Percentiles rank a stretch among this genome's conserved stretches.
Evolutionary conservation across 1,284 basidiomycete species (phyloP).

Genomic region (Stygiomarasmius scandens): DNA sequence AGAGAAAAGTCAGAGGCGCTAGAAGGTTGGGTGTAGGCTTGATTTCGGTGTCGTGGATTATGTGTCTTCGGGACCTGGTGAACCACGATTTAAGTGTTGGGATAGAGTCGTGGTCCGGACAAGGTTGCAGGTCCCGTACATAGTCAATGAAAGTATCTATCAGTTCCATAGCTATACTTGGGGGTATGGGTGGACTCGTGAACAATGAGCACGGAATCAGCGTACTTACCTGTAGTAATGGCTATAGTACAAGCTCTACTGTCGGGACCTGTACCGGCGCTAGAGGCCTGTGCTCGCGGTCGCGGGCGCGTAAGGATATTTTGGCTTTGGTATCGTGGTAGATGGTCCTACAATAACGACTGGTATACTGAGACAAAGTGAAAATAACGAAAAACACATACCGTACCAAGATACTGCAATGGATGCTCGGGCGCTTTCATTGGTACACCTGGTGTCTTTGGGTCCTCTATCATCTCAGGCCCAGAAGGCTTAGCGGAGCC

Average conservation of each 20-base stretch:
- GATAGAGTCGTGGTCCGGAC: conserved; percentile 18
- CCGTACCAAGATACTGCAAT: conserved; percentile 81
- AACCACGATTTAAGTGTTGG: conserved; percentile 34
- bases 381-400: conserved; percentile 31
- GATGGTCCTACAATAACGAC: conserved; percentile 64
- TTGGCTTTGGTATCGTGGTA: conserved; percentile 87
- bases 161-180: no score
- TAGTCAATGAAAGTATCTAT: conserved; percentile 40
- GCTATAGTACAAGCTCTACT: no score
- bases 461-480: conserved; percentile 74
- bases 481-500: conserved; percentile 73
- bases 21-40: conserved; percentile 21
- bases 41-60: conserved; percentile 32
- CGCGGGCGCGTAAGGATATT: conserved; percentile 56
- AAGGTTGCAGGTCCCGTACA: conserved; percentile 24
- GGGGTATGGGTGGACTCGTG: no score
- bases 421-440: conserved; percentile 82
- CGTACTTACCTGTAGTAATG: no score
- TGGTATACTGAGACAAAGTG: background rate
- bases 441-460: conserved; percentile 73
- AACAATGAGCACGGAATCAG: no score
- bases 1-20: conserved; percentile 14
- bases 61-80: conserved; percentile 36
- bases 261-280: conserved; percentile 26
- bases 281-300: conserved; percentile 32